Percentiles rank a stretch among this genome's conserved stretches.
Conservation (phyloP, 192 early-diverging fungal genomes). For the Mycoemilia scoparia region DNA sequence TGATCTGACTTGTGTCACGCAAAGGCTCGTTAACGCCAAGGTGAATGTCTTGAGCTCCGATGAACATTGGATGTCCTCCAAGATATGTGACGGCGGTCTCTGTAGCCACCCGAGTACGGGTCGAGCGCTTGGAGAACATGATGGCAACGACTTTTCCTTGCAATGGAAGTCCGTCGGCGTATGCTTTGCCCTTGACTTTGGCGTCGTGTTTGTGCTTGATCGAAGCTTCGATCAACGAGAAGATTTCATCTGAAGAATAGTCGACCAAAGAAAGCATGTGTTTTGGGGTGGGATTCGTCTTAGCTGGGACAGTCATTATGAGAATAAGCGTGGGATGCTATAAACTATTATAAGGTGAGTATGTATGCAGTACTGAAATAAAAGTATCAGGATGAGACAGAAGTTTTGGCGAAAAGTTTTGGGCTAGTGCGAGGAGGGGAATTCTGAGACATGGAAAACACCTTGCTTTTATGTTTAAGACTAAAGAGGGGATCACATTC, state of each 20-base stretch:
- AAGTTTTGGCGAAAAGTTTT: too few relatives aligned
- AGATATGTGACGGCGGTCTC: slow-evolving; percentile 81
- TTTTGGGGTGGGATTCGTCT: too few relatives aligned
- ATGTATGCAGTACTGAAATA: too few relatives aligned
- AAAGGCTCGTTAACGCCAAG: slow-evolving; percentile 88
- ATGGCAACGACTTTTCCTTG: slow-evolving; percentile 77
- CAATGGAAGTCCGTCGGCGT: slow-evolving; percentile 35
- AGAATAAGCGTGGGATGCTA: too few relatives aligned
- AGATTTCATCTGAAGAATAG: slow-evolving; percentile 58
- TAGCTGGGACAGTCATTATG: too few relatives aligned
- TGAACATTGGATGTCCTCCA: slow-evolving; percentile 91
- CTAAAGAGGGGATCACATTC: too few relatives aligned
- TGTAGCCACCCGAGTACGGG: slow-evolving; percentile 87
- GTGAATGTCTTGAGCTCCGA: slow-evolving; percentile 91
- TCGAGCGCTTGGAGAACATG: slow-evolving; percentile 89
- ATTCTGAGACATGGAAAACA: too few relatives aligned
- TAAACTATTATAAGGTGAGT: too few relatives aligned
- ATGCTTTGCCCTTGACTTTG: slow-evolving; percentile 34
- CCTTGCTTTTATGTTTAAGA: too few relatives aligned
- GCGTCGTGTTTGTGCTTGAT: slow-evolving; percentile 60
- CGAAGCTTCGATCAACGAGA: slow-evolving; percentile 55
- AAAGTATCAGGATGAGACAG: too few relatives aligned
- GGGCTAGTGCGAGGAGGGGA: too few relatives aligned
- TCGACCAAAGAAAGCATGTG: slow-evolving; percentile 50
- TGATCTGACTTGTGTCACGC: slow-evolving; percentile 72